A percentile compares a stretch with the other conserved stretches of the same genome.
Conservation (phyloP, 805 yeast genomes). For the Sugiyamaella smithiae region DNA sequence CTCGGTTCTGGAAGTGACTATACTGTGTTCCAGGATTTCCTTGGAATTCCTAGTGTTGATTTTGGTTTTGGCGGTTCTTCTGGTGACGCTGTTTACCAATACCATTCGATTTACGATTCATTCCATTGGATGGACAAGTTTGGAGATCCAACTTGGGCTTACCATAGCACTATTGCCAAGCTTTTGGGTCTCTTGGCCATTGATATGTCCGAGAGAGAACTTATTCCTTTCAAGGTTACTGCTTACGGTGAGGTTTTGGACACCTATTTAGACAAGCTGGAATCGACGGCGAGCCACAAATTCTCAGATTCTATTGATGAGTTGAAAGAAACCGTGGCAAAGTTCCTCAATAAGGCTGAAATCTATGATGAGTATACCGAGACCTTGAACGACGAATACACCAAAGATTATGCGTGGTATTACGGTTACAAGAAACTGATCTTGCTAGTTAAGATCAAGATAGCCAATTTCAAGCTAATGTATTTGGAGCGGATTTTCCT, state of each 20-base stretch:
- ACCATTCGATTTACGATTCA: conserved; percentile 74
- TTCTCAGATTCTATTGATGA: conserved; percentile 20
- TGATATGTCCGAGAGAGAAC: conserved; percentile 47
- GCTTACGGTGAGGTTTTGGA: conserved; percentile 42
- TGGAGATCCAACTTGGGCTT: conserved; percentile 61
- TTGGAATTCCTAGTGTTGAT: conserved; percentile 49
- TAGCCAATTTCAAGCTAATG: conserved; percentile 41
- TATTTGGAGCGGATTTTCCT: conserved; percentile 47
- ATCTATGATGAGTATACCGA: conserved; percentile 49
- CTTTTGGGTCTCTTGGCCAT: conserved; percentile 50
- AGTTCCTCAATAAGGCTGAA: conserved; percentile 33
- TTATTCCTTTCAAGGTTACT: conserved; percentile 42
- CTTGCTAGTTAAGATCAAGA: conserved; percentile 25
- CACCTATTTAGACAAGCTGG: conserved; percentile 39
- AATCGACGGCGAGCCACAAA: conserved; percentile 22
- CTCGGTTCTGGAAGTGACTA: conserved; percentile 73
- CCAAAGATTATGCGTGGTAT: conserved; percentile 79
- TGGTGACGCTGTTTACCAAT: conserved; percentile 63
- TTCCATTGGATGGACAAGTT: conserved; percentile 63
- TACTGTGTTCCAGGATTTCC: conserved; percentile 42
- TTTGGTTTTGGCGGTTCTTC: conserved; percentile 48
- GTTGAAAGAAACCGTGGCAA: conserved; percentile 21
- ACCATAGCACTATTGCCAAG: conserved; percentile 56
- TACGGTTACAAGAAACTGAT: conserved; percentile 30
- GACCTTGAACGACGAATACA: conserved; percentile 49